phyloP scores from a whole-genome alignment of 495 filamentous ascomycete species.

The Xylaria flabelliformis region DNA sequence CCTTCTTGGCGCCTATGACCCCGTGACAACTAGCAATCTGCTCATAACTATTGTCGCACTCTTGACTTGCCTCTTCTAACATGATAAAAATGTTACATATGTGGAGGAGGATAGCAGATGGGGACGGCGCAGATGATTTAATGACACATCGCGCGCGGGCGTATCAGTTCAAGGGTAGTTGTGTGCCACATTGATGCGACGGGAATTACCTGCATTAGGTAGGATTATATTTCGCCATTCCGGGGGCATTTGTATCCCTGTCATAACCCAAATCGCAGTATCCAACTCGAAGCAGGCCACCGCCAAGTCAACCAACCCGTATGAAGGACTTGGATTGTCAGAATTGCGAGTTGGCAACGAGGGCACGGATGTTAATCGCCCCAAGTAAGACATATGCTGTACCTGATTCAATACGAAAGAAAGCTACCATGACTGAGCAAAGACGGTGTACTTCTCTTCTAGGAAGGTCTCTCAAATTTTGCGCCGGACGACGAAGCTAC shows the following conservation, averaged over 20 bases:
- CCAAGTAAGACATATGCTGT: not conserved
- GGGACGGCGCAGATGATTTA: slow-evolving; percentile 7
- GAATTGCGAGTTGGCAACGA: not conserved
- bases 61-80: slow-evolving; percentile 20
- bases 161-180: not conserved
- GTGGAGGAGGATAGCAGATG: not conserved
- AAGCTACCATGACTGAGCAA: slow-evolving; percentile 1
- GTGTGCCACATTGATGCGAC: not conserved
- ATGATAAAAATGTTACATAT: slow-evolving; percentile 14
- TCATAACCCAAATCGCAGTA: not conserved
- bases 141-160: slow-evolving; percentile 14
- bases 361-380: not conserved
- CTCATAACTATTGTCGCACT: not conserved
- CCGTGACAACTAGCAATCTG: slow-evolving; percentile 13
- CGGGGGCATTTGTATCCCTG: not conserved
- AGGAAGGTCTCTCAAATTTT: slow-evolving; percentile 37
- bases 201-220: slow-evolving; percentile 6
- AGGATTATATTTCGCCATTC: slow-evolving; percentile 5
- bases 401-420: slow-evolving; percentile 9
- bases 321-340: not conserved
- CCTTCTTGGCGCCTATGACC: not conserved
- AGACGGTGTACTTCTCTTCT: slow-evolving; percentile 35
- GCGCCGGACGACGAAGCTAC: slow-evolving; percentile 14
- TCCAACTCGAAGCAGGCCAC: not conserved
- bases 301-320: not conserved